Base-by-base conservation (phyloP, 164 flowering plant species). In the Sextonia rubra region DNA sequence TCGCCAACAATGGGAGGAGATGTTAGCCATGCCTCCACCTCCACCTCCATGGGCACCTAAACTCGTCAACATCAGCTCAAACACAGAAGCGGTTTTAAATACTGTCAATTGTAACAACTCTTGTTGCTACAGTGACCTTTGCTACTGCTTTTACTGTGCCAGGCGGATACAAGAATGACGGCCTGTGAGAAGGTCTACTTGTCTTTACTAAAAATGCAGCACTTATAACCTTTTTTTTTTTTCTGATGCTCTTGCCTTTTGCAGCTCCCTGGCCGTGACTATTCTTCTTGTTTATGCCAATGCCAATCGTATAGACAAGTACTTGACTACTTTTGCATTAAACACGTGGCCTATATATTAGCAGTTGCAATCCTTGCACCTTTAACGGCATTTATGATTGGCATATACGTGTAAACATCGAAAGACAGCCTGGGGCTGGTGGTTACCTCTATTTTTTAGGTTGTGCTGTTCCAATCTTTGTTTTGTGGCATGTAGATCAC, bases 81-180 rank as follows among this genome's bases (percentile, higher is more conserved):
- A 20, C 17, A 15, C 4, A 20, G 0, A 52, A 52, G 17, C 64
- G 3, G 23, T 58, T 18, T 32, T 6, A 4, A 22, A 71, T 29
- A 71, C 22, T 64, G 20, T n/a, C 32, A 17, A 11, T 81, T 24
- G 77, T 81, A 4, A 22, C 64, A 61, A 22, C 64, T 4, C 26
- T 61, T 20, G 27, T 61, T 20, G 64, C 64, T 7, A 22, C 64
- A 61, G 64, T 61, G 0, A 24, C 64, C 3, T 61, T 61, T 61
- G 64, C 64, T 8, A 27, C 64, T 2, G 64, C 24, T 22, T 61
- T 61, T 27, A 1, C 64, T 22, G 12, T 61, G 23, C 64, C 64
- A 24, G 64, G 64, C 1, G 64, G 64, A 22, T 61, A 61, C 0
- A 61, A 24, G 64, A 24, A 24, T 9, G 29, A 24, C 64, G 25